Evolutionary conservation across 371 early-diverging fungal species (phyloP), one percentile per base, ranked within the genome.

Genomic region (Dinochytrium kinnereticum): DNA sequence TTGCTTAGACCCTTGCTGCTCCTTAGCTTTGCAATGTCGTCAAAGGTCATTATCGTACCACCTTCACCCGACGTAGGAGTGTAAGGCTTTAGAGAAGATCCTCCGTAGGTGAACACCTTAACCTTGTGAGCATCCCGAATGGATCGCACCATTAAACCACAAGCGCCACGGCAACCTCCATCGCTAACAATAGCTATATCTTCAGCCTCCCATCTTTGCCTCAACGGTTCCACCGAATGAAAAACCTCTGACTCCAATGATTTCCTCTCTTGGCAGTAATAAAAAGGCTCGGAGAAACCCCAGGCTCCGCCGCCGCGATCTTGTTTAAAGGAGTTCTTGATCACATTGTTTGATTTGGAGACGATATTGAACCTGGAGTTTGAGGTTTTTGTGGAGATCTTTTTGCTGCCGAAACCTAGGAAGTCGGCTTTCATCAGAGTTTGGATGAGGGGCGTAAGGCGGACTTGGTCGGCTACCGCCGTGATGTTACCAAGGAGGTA

Each of bases 121-220:
- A 66, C 17, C 2, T 17, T 21, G 31, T 31, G 50, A 7, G 49
- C 34, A 61, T 67, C 68, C 39, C 73, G 67, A 1, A 73, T 37
- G 26, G 68, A 50, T 44, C 66, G 28, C 2, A 66, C 40, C 28
- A 66, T 34, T 3, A 2, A n/a, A 5, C 24, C 66, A 40, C 66
- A 66, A 17, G 44, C 49, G 17, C 44, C 26, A 15, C 66, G 40
- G 30, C 66, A 66, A 40, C 19, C 13, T 17, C 66, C 66, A 66
- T 66, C 44, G 66, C 66, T 66, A 38, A 66, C 66, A 36, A 66
- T 10, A 13, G 44, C 66, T 26, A 66, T 10, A 66, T 66, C 49
- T 7, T 13, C 66, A 15, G 36, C 13, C 3, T 15, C 15, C 34
- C 7, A 33, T 31, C 37, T 34, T 15, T 37, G 30, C 61, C 61